Base-by-base conservation (phyloP, 179 eudicot species). In the Vitellaria paradoxa region DNA sequence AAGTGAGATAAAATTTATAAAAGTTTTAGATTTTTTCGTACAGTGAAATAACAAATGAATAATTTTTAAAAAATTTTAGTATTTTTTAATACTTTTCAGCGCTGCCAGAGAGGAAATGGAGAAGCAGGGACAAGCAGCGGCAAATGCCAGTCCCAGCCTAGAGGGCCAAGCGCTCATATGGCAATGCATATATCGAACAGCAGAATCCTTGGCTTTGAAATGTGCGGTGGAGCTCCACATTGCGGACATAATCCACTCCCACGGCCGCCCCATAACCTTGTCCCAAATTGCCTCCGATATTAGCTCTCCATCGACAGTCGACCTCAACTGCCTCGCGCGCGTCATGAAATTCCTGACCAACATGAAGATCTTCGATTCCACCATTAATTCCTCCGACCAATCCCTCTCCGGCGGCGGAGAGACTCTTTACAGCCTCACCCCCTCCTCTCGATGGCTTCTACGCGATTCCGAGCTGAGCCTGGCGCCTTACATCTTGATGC, bases 401-500 rank as follows among this genome's bases (percentile, higher is more conserved):
- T 61, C 76, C 30, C 21, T 18, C 55, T 18, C 37, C 65, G 30
- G 24, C n/a, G n/a, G n/a, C 9, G 26, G 70, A 26, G 87, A 82
- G 45, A 80, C 74, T 57, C 77, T 77, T 9, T 86, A 86, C 68
- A 71, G 78, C 70, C 40, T 84, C 7, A 84, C 86, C 12, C 81
- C 77, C 10, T 69, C 85, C n/a, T 84, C 87, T 3, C 72, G 57
- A 63, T 74, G 83, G 81, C 74, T 86, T 10, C 72, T 84, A 63
- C 77, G 57, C 21, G 75, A 65, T 6, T 18, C 24, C 7, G 74
- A 73, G 24, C 50, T 71, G 9, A 82, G 69, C 64, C 82, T 82
- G 61, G 82, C 86, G 45, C 86, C 85, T 9, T 74, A 79, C 68
- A 46, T 84, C 59, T 70, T 79, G 10, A 79, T 84, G 82, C 68